A percentile compares a stretch with the other conserved stretches of the same genome.
phyloP scores from a whole-genome alignment of 768 basidiomycete species.

The Suillus lakei region DNA sequence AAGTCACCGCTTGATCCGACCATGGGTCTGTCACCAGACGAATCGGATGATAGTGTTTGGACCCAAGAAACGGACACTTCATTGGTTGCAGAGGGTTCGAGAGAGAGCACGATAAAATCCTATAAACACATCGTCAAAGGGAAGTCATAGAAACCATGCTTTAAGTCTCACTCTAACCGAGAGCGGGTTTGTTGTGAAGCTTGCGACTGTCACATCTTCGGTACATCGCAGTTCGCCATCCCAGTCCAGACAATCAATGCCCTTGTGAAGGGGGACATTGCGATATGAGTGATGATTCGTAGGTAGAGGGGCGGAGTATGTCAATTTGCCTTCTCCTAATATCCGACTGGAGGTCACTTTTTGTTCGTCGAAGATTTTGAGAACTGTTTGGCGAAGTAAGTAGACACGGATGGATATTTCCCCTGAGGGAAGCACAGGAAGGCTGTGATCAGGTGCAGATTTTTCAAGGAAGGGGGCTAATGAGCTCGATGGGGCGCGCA shows the following conservation, averaged over 20 bases:
- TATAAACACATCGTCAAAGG: conserved; percentile 25
- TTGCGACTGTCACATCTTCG: conserved; percentile 44
- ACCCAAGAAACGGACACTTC: conserved; percentile 40
- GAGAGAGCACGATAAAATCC: conserved; percentile 61
- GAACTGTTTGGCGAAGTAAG: conserved; percentile 53
- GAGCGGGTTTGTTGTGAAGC: conserved; percentile 52
- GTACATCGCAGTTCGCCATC: conserved; percentile 54
- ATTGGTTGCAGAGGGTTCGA: conserved; percentile 49
- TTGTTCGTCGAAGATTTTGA: conserved; percentile 34
- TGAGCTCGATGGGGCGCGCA: conserved; percentile 50
- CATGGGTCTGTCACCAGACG: conserved; percentile 65
- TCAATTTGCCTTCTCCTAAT: conserved; percentile 55
- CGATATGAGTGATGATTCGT: conserved; percentile 12
- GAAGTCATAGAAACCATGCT: background rate
- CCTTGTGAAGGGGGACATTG: conserved; percentile 23
- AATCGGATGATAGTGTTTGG: conserved; percentile 55
- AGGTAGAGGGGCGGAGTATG: conserved; percentile 46
- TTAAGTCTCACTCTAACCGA: conserved; percentile 51
- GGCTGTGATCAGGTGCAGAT: conserved; percentile 9
- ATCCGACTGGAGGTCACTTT: conserved; percentile 18
- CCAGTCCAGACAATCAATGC: conserved; percentile 59
- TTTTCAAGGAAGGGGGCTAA: conserved; percentile 50
- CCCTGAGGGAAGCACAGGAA: conserved; percentile 11
- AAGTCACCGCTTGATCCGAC: conserved; percentile 21
- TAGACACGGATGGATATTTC: conserved; percentile 48